A percentile compares a stretch with the other conserved stretches of the same genome.
Conservation (phyloP, 805 yeast species). For the Lachancea meyersii region DNA sequence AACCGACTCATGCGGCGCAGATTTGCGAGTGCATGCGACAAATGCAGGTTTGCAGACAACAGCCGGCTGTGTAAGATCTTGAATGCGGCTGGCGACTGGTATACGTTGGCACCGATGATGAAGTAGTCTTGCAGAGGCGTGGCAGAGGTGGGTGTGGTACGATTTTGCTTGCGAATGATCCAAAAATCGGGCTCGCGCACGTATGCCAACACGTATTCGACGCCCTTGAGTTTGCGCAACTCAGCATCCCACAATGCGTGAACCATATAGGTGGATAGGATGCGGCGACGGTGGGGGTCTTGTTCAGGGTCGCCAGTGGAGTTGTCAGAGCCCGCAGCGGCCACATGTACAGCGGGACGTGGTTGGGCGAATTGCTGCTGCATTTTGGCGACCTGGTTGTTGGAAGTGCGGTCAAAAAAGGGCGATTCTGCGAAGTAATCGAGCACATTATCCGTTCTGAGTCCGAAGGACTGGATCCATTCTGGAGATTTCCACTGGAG, state of each 20-base stretch:
- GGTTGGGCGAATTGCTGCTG: slow-evolving; percentile 67
- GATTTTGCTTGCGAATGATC: slow-evolving; percentile 77
- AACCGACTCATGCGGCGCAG: slow-evolving; percentile 47
- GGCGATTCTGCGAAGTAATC: slow-evolving; percentile 94
- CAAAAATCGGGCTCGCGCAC: slow-evolving; percentile 88
- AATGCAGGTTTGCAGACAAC: slow-evolving; percentile 39
- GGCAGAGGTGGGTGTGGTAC: slow-evolving; percentile 40
- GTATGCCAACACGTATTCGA: slow-evolving; percentile 71
- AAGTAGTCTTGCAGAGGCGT: slow-evolving; percentile 69
- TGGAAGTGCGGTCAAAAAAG: slow-evolving; percentile 87
- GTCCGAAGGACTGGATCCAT: slow-evolving; percentile 87
- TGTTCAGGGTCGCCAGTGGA: background rate
- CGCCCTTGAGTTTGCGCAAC: slow-evolving; percentile 71
- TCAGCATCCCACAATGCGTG: slow-evolving; percentile 45
- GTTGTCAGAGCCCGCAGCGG: background rate
- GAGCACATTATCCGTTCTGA: slow-evolving; percentile 81
- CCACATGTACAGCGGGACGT: slow-evolving; percentile 11
- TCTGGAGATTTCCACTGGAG: slow-evolving; percentile 97
- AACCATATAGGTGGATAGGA: slow-evolving; percentile 21
- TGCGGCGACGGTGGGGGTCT: slow-evolving; percentile 8
- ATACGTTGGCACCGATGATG: slow-evolving; percentile 85
- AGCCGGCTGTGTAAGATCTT: slow-evolving; percentile 69
- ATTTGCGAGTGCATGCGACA: slow-evolving; percentile 43
- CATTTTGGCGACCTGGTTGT: slow-evolving; percentile 92
- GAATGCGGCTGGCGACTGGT: slow-evolving; percentile 78